Evolutionary conservation across 108 stramenopile species (phyloP), one percentile per base, ranked within the genome.

Genomic region (Seminavis robusta): DNA sequence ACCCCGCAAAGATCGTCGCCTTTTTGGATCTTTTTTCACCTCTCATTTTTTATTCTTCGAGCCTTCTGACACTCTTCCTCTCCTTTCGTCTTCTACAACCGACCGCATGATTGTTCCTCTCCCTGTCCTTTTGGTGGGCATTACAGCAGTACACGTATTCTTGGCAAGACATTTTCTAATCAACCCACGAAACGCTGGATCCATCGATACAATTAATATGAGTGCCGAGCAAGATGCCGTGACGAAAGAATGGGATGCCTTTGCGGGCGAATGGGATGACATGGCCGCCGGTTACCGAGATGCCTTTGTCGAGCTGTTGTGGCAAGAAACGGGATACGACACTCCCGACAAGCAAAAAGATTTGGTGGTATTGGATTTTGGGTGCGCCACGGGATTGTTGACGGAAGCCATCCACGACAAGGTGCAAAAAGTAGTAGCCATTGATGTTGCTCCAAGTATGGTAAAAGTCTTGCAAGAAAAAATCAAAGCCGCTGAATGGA

Each of bases 261-360:
- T 71, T 65, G 70, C 76, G 16, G 70, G 66, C 19, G 69, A 66
- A 45, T 77, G 76, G 76, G 76, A 77, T 54, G 70, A 67, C 40
- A 2, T 77, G 52, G 76, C 70, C 21, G 11, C 26, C 0, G 40
- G 39, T 1, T 67, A 67, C 34, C 59, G 69, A 4, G 17, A 63
- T 55, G 24, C 34, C 5, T 77, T 77, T 27, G 32, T 37, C 21
- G 25, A 49, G 9, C 20, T 67, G 3, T 28, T 77, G 33, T 59
- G 63, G 60, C n/a, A 63, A 30, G 26, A 56, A 27, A 59, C 43
- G 1, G 25, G 23, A 6, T 20, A 67, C 0, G 33, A 51, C 33
- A 15, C 45, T 19, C 10, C 29, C 13, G 44, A 40, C 23, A 61
- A 47, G 34, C 41, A 65, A 26, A 23, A 26, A 20, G 23, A 41